A percentile compares a stretch with the other conserved stretches of the same genome.
Conservation (phyloP, 139 green algal species). For the Chlorella sorokiniana region DNA sequence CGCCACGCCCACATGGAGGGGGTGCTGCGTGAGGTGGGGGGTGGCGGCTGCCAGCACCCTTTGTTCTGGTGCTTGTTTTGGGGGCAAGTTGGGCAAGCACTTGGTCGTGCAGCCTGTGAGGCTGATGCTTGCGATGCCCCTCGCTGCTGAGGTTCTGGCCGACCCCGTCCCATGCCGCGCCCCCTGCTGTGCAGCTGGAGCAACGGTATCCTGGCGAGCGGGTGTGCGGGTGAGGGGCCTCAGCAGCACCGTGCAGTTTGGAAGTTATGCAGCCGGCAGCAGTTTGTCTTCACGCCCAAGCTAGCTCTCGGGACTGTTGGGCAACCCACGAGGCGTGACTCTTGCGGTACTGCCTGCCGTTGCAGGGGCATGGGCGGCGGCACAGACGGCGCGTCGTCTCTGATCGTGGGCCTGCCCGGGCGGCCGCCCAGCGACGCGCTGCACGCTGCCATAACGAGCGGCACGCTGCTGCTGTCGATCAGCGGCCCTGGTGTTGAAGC, state of each 20-base stretch:
- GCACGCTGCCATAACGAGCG: not conserved
- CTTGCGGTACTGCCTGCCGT: too few relatives aligned
- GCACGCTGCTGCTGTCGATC: constrained; percentile 10
- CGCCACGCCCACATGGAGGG: not conserved
- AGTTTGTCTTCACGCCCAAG: too few relatives aligned
- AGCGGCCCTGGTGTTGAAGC: constrained; percentile 9
- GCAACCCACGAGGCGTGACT: too few relatives aligned
- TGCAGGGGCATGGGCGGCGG: constrained; percentile 27
- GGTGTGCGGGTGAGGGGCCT: not conserved
- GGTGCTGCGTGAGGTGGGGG: constrained; percentile 1
- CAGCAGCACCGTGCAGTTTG: not conserved
- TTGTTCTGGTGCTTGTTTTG: too few relatives aligned
- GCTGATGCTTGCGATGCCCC: too few relatives aligned
- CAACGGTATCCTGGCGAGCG: constrained; percentile 1
- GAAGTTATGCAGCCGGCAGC: too few relatives aligned
- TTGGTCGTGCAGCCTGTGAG: too few relatives aligned
- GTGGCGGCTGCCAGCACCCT: not conserved
- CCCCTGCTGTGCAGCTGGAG: not conserved
- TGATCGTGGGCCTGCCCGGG: constrained; percentile 22
- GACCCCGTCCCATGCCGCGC: too few relatives aligned
- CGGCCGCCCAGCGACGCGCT: not conserved
- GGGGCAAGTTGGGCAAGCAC: not conserved
- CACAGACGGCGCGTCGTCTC: not conserved
- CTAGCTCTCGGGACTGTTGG: not conserved
- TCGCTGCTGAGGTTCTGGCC: not conserved